These are phyloP conservation scores for Nicotiana noctiflora DNA, from an alignment of 257 asterid genomes.

Conservation along the genomic window DNA sequence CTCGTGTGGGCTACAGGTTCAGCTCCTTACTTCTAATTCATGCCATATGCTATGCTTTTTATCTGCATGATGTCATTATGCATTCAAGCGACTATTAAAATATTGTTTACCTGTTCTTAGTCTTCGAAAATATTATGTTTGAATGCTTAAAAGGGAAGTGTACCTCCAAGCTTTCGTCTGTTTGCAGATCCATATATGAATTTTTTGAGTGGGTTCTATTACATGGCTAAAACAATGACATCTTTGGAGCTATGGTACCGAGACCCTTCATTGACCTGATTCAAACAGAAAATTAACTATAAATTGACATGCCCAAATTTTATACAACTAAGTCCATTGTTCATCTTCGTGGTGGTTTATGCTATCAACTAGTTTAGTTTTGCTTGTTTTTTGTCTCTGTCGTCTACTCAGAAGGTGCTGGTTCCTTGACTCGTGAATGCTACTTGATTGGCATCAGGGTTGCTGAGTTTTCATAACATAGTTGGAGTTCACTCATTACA, in stretches of 20 bases:
- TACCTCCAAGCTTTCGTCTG: not conserved
- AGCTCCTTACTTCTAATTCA: slow-evolving; percentile 12
- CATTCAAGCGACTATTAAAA: not conserved
- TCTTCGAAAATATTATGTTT: not conserved
- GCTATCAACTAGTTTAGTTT: not conserved
- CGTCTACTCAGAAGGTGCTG: not conserved
- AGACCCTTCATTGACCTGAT: not conserved
- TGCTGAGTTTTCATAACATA: not conserved
- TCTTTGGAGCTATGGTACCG: not conserved
- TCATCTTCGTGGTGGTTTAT: not conserved
- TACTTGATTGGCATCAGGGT: not conserved
- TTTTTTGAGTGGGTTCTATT: not conserved
- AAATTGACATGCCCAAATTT: not conserved
- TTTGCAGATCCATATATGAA: not conserved
- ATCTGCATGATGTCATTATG: not conserved
- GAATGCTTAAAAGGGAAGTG: not conserved
- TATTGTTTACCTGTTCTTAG: not conserved
- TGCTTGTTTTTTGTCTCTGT: not conserved
- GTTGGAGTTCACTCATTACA: not conserved
- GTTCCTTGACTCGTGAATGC: not conserved
- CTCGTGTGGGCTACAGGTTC: slow-evolving; percentile 92
- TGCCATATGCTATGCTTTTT: not conserved
- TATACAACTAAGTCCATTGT: slow-evolving; percentile 1
- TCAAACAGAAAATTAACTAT: not conserved
- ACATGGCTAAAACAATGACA: not conserved